These are phyloP conservation scores for Penicillium sp. DNA, from an alignment of 2,329 filamentous ascomycete species.

Conservation along the genomic window DNA sequence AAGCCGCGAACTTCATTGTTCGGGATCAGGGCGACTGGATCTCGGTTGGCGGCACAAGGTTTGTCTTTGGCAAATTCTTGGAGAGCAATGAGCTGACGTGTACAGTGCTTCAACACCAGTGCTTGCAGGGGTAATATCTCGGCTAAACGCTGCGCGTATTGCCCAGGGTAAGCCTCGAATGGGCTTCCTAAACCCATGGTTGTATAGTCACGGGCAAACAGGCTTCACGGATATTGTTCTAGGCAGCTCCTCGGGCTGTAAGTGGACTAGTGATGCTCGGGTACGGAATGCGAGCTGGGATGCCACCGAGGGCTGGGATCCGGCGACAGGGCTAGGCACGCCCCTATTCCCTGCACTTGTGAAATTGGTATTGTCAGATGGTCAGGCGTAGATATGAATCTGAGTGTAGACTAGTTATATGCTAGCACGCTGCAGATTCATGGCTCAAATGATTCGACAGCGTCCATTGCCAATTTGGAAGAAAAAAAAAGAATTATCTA, in stretches of 20 bases:
- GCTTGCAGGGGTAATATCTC: slow-evolving; percentile 60
- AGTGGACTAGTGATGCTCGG: slow-evolving; percentile 33
- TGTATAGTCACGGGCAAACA: slow-evolving; percentile 48
- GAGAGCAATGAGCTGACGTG: slow-evolving; percentile 10
- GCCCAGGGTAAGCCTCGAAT: slow-evolving; percentile 51
- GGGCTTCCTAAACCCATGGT: slow-evolving; percentile 62
- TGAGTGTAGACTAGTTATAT: neutral
- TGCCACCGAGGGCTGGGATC: slow-evolving; percentile 51
- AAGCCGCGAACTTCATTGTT: slow-evolving; percentile 46
- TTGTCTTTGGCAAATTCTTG: slow-evolving; percentile 8
- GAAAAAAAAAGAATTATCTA: no score
- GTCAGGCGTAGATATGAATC: neutral
- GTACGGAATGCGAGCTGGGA: slow-evolving; percentile 51
- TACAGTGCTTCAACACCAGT: slow-evolving; percentile 58
- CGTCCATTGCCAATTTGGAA: no score
- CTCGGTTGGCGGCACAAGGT: slow-evolving; percentile 49
- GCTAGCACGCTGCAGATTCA: no score
- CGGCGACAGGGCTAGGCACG: slow-evolving; percentile 45
- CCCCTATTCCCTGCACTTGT: slow-evolving; percentile 26
- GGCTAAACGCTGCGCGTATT: slow-evolving; percentile 63
- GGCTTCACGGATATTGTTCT: slow-evolving; percentile 50
- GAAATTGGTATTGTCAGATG: slow-evolving; percentile 13
- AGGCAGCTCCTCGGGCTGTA: slow-evolving; percentile 48
- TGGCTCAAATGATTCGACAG: no score
- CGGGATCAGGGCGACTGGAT: slow-evolving; percentile 35